Evolutionary conservation across 805 yeast genomes (phyloP), one percentile per base, ranked within the genome.

Genomic region (Soucietia sequanensis): DNA sequence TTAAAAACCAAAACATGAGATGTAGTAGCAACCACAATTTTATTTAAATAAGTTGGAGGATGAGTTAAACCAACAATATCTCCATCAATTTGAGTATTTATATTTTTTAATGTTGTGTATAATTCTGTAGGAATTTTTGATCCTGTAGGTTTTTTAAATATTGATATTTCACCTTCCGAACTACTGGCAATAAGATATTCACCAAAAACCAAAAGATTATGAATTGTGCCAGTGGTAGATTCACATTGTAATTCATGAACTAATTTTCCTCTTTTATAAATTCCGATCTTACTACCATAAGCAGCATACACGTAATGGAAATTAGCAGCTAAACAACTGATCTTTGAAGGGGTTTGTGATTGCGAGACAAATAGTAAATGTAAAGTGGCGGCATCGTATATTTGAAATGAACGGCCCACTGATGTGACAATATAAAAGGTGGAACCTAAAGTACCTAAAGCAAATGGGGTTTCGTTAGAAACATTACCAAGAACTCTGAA

Each of bases 21-120:
- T 4, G 81, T 69, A 1, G 97, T 86, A n/a, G 90, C 86, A 20
- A 91, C 80, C 2, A 84, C 81, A 18, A 95, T 65, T 55, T 93
- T 93, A 68, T 93, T 93, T 52, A 95, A 60, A 55, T 91, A 90
- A 0, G 99, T 91, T 20, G 97, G 90, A 32, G 91, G 82, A 58
- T 93, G 99, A 8, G 78, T 51, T 13, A 84, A 45, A 27, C 80
- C 81, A 8, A 83, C 81, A 12, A 93, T 72, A 6, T 70, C 72
- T 15, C 95, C 96, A 44, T 84, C 81, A 11, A 81, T 59, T n/a
- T 72, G 60, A 18, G 81, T 76, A 36, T 60, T 60, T 35, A 67
- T 53, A 32, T 79, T 54, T 27, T 65, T 60, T 33, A 90, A 59
- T 11, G 80, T 68, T 4, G 95, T 79, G 59, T 89, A 83, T 36